These are phyloP conservation scores for Calonectria naviculata DNA, from an alignment of 2,329 filamentous ascomycete species.

Conservation along the genomic window DNA sequence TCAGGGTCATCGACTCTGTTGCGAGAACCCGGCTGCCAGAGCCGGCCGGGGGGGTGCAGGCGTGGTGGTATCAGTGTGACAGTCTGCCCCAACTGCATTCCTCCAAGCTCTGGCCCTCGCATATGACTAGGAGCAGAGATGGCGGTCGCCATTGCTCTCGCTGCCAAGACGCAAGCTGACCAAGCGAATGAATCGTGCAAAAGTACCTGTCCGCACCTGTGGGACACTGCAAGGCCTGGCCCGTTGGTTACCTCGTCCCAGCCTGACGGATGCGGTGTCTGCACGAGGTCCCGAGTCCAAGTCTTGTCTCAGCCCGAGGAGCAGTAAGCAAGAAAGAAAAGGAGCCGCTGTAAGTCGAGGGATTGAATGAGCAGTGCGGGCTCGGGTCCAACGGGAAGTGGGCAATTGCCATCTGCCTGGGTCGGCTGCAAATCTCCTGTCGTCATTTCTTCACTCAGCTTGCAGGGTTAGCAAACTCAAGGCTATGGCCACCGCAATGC, in stretches of 20 bases:
- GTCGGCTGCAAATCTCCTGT: not conserved
- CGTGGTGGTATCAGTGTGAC: slow-evolving; percentile 35
- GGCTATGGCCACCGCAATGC: not conserved
- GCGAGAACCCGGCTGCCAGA: slow-evolving; percentile 14
- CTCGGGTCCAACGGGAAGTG: not conserved
- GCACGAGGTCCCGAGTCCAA: not conserved
- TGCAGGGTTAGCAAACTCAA: not conserved
- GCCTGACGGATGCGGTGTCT: not conserved
- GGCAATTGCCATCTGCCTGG: not conserved
- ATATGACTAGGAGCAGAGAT: slow-evolving; percentile 16
- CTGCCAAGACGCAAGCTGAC: slow-evolving; percentile 17
- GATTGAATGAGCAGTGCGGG: not conserved
- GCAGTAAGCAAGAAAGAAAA: not conserved
- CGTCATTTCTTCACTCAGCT: not conserved
- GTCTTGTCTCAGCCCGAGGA: not conserved
- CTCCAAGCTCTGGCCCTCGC: slow-evolving; percentile 26
- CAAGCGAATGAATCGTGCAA: slow-evolving; percentile 16
- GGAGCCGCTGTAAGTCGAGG: not conserved
- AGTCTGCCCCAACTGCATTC: slow-evolving; percentile 25
- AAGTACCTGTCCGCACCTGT: slow-evolving; percentile 8
- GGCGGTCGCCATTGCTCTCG: slow-evolving; percentile 8
- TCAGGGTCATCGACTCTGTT: slow-evolving; percentile 30
- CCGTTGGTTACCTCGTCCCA: not conserved
- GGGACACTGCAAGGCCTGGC: not conserved
- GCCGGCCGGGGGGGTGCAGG: slow-evolving; percentile 19